Base-by-base conservation (phyloP, 768 basidiomycete species). In the Coprinellus micaceus region DNA sequence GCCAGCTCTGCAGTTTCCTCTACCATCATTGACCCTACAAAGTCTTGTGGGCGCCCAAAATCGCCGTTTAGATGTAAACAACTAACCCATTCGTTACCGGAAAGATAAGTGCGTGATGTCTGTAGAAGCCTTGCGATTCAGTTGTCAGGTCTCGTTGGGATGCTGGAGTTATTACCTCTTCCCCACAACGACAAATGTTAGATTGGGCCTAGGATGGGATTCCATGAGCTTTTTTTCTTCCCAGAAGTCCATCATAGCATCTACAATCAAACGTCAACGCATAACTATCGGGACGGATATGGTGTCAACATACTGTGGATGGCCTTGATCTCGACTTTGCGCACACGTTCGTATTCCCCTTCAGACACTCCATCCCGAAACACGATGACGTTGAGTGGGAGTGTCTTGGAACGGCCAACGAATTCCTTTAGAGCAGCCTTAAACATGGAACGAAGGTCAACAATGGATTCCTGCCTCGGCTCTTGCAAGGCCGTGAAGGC, bases 161-260 rank as follows among this genome's bases (percentile, higher is more conserved):
- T n/a, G n/a, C n/a, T 6, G 17, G 36, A 37, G 19, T 68, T 37
- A 81, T 84, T 83, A 86, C 47, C 85, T 69, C 64, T 88, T 88
- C 1, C 81, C 82, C 5, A 88, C 86, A 17, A 85, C 74, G 15
- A 88, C 76, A 61, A 78, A 85, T 0, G 80, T 77, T 0, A 88
- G 22, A 1, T 65, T 68, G 0, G 84, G 82, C 22, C 26, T 36
- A n/a, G n/a, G 30, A 10, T 15, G 10, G n/a, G 4, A 47, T 50
- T 56, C 24, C 12, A n/a, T 9, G 13, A 2, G n/a, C 22, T n/a
- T 45, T 41, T 28, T 3, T 7, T 17, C 19, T 19, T 10, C 10
- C 19, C 7, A 10, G 40, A 43, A 43, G n/a, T 43, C 40, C n/a
- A 19, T 33, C 7, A 33, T 33, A 33, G 33, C 33, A 13, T 33